These are phyloP conservation scores for Ophiocordyceps robertsii DNA, from an alignment of 2,329 filamentous ascomycete genomes.

Conservation along the genomic window DNA sequence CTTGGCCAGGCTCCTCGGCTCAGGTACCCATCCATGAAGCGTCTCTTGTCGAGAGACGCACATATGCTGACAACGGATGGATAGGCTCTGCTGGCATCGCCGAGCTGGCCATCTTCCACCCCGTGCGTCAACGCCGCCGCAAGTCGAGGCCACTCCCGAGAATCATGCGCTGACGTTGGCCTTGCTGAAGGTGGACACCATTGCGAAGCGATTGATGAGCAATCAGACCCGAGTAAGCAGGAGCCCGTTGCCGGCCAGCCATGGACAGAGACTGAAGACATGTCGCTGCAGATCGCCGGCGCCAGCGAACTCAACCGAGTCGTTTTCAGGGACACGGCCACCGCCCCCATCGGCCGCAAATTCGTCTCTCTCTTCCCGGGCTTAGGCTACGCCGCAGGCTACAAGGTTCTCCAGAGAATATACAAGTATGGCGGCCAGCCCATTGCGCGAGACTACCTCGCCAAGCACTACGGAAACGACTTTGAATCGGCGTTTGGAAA, in stretches of 20 bases:
- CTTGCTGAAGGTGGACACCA: slow-evolving; percentile 72
- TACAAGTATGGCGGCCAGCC: slow-evolving; percentile 99
- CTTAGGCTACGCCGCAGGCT: slow-evolving; percentile 91
- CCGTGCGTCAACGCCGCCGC: slow-evolving; percentile 37
- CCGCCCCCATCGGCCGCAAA: slow-evolving; percentile 56
- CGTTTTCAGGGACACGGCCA: slow-evolving; percentile 83
- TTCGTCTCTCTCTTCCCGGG: slow-evolving; percentile 95
- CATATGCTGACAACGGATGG: slow-evolving; percentile 8
- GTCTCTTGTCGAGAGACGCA: neutral
- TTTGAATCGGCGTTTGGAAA: slow-evolving; percentile 89
- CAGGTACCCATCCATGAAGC: slow-evolving; percentile 43
- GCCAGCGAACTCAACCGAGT: slow-evolving; percentile 65
- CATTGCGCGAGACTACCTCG: slow-evolving; percentile 81
- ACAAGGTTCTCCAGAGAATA: slow-evolving; percentile 92
- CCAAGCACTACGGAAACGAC: slow-evolving; percentile 60
- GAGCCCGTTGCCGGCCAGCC: neutral
- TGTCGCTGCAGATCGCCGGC: slow-evolving; percentile 14
- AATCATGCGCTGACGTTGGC: slow-evolving; percentile 1
- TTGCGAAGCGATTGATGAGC: slow-evolving; percentile 98
- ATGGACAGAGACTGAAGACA: neutral
- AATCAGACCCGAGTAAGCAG: slow-evolving; percentile 58
- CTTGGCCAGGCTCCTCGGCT: slow-evolving; percentile 75
- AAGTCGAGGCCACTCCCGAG: neutral
- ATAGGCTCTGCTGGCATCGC: slow-evolving; percentile 84
- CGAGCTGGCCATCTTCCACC: slow-evolving; percentile 86